phyloP scores from a whole-genome alignment of 2,329 filamentous ascomycete species.

The Fusarium sp. region DNA sequence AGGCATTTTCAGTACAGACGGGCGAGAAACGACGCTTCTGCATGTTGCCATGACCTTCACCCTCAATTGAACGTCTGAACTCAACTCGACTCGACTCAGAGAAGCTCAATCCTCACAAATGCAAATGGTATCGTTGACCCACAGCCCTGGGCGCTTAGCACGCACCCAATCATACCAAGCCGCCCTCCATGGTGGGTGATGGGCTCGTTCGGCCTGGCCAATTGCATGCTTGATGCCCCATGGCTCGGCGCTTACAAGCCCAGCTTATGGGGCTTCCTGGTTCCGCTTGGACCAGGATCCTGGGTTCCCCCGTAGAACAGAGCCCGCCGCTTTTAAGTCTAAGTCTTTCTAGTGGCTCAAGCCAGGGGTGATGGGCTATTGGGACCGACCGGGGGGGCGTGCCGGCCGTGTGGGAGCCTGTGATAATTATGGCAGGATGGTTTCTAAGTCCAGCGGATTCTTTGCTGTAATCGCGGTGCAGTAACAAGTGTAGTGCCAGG shows the following conservation, averaged over 20 bases:
- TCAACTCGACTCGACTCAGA: conserved; percentile 20
- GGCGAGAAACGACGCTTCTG: conserved; percentile 42
- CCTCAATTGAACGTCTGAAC: neutral
- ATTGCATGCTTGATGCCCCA: conserved; percentile 41
- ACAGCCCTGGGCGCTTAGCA: conserved; percentile 53
- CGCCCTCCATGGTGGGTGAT: conserved; percentile 51
- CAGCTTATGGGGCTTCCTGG: conserved; percentile 25
- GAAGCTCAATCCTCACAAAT: conserved; percentile 36
- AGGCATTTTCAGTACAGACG: conserved; percentile 17
- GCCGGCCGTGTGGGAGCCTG: conserved; percentile 21
- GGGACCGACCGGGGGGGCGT: conserved; percentile 23
- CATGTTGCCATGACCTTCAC: conserved; percentile 36
- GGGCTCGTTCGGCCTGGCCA: conserved; percentile 47
- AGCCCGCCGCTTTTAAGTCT: conserved; percentile 46
- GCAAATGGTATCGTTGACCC: conserved; percentile 36
- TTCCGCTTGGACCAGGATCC: conserved; percentile 47
- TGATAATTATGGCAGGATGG: conserved; percentile 22
- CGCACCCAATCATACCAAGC: conserved; percentile 52
- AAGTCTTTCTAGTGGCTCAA: conserved; percentile 24
- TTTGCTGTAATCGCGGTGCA: conserved; percentile 11
- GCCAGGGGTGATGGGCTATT: conserved; percentile 10
- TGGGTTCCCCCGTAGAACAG: conserved; percentile 40
- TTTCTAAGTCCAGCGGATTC: conserved; percentile 7
- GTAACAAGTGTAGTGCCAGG: neutral
- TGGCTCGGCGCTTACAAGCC: conserved; percentile 54